These are phyloP conservation scores for Peterozyma xylosa DNA, from an alignment of 805 yeast species.

Conservation along the genomic window DNA sequence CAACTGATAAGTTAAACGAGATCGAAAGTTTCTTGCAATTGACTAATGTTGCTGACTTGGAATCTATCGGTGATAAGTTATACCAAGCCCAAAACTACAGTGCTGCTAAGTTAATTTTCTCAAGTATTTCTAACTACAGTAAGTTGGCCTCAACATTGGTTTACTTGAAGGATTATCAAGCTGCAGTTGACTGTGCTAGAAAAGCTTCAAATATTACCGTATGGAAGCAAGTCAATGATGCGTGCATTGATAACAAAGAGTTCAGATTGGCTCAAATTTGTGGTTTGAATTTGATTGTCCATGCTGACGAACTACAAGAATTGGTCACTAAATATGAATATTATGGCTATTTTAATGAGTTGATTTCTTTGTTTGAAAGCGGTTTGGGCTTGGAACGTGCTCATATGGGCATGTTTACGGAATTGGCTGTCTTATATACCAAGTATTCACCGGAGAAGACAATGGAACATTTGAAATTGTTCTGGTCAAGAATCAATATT, in stretches of 20 bases:
- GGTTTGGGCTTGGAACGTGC: slow-evolving; percentile 97
- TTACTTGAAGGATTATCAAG: slow-evolving; percentile 84
- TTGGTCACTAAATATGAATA: slow-evolving; percentile 81
- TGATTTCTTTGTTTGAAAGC: slow-evolving; percentile 87
- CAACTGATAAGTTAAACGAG: slow-evolving; percentile 64
- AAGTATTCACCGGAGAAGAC: slow-evolving; percentile 86
- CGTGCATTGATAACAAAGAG: slow-evolving; percentile 91
- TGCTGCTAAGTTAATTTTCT: slow-evolving; percentile 85
- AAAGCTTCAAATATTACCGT: slow-evolving; percentile 90
- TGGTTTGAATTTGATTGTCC: slow-evolving; percentile 94
- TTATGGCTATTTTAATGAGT: slow-evolving; percentile 86
- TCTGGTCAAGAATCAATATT: slow-evolving; percentile 97
- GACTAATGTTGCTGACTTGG: slow-evolving; percentile 89
- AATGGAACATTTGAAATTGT: slow-evolving; percentile 92
- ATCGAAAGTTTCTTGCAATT: slow-evolving; percentile 80
- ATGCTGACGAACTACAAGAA: slow-evolving; percentile 94
- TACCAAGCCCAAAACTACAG: slow-evolving; percentile 76
- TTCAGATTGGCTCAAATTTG: slow-evolving; percentile 97
- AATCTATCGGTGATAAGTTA: slow-evolving; percentile 85
- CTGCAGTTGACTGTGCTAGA: slow-evolving; percentile 98
- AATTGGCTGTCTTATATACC: slow-evolving; percentile 82
- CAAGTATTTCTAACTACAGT: slow-evolving; percentile 87
- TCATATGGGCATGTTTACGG: slow-evolving; percentile 99
- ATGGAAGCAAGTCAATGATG: slow-evolving; percentile 96
- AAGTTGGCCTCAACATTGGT: slow-evolving; percentile 96